Percentiles rank a stretch among this genome's conserved stretches.
Evolutionary conservation across 1,284 basidiomycete species (phyloP).

Genomic region (Malassezia sp.): DNA sequence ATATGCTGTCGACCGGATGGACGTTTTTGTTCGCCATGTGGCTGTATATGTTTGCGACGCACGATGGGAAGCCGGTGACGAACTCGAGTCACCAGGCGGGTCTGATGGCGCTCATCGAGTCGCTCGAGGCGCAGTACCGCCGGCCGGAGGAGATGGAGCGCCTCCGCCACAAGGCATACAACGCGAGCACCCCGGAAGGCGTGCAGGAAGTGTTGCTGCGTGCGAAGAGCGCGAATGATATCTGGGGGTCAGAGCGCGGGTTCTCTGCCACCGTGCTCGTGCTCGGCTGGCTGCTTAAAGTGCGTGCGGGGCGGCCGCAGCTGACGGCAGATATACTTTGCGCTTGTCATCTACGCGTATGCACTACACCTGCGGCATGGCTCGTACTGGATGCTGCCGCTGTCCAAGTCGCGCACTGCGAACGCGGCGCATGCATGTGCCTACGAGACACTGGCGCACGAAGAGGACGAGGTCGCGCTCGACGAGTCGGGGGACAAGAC

Average conservation of each 20-base stretch:
- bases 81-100: conserved; percentile 37
- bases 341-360: conserved; percentile 80
- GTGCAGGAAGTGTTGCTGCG: conserved; percentile 40
- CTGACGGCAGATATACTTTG: conserved; percentile 72
- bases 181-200: conserved; percentile 20
- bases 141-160: conserved; percentile 31
- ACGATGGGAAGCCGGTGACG: conserved; percentile 55
- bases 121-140: conserved; percentile 36
- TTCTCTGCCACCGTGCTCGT: conserved; percentile 66
- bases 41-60: conserved; percentile 82
- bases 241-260: conserved; percentile 84
- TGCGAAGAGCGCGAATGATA: conserved; percentile 25
- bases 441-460: conserved; percentile 7
- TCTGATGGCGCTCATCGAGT: conserved; percentile 44
- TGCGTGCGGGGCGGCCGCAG: conserved; percentile 50
- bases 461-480: conserved; percentile 10
- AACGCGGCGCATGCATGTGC: conserved; percentile 14
- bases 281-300: conserved; percentile 78
- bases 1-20: conserved; percentile 82
- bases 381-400: conserved; percentile 72
- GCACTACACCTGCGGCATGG: conserved; percentile 82
- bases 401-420: conserved; percentile 43
- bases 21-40: conserved; percentile 74
- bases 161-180: conserved; percentile 36
- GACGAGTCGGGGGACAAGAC: background rate